Evolutionary conservation across 2,329 filamentous ascomycete species (phyloP).

Genomic region (Xylaria digitata): DNA sequence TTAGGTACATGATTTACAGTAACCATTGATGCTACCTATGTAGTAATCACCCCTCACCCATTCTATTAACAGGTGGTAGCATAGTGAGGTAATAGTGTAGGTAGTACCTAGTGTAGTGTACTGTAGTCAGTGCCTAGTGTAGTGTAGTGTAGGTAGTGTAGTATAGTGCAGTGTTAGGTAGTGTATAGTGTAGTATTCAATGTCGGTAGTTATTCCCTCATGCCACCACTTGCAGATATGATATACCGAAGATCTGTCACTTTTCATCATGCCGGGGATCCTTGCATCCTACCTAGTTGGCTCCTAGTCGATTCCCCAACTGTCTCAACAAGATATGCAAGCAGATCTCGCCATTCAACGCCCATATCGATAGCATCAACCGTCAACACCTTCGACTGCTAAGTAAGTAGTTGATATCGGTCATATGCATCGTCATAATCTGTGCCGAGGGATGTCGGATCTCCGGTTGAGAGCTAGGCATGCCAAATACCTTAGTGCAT

Average conservation of each 20-base stretch:
- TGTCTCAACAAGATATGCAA: conserved; percentile 4
- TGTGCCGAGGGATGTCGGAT: conserved; percentile 11
- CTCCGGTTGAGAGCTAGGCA: not conserved
- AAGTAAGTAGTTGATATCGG: not conserved
- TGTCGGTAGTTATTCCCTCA: conserved; percentile 10
- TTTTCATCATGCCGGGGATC: not conserved
- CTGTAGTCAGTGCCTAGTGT: too few relatives aligned
- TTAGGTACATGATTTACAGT: too few relatives aligned
- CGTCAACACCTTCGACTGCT: not conserved
- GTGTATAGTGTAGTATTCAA: too few relatives aligned
- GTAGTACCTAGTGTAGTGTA: too few relatives aligned
- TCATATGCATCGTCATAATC: not conserved
- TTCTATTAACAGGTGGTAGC: not conserved
- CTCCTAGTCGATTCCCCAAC: too few relatives aligned
- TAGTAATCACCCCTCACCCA: not conserved
- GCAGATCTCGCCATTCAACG: conserved; percentile 2
- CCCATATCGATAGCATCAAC: conserved; percentile 4
- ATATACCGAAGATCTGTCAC: not conserved
- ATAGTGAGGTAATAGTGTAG: too few relatives aligned
- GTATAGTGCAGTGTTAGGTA: too few relatives aligned
- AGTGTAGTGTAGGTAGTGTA: too few relatives aligned
- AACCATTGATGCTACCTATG: too few relatives aligned
- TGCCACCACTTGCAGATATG: not conserved
- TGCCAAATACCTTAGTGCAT: conserved; percentile 26
- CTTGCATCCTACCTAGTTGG: not conserved